Base-by-base conservation (phyloP, 1,139 yeast genomes). In the Magnusiomyces paraingens region DNA sequence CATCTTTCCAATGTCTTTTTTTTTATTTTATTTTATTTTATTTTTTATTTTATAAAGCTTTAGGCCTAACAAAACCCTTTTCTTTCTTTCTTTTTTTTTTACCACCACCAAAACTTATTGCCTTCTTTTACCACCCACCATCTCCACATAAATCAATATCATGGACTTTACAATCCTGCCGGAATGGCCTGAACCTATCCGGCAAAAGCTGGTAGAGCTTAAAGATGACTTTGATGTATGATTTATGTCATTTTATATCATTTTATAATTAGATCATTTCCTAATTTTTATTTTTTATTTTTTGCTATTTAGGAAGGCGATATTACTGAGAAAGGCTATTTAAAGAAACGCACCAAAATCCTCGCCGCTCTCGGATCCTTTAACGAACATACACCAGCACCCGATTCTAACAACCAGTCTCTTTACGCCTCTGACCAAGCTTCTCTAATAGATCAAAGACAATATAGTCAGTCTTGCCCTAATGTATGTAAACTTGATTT, bases 301-400 rank as follows among this genome's bases (percentile, higher is more conserved):
- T 41, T 17, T 41, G 14, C 21, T n/a, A n/a, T 44, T 17, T 51
- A 78, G 60, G 87, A 84, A 47, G 90, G 87, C 1, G 83, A 82
- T 56, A 71, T 84, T 55, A 84, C 90, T 0, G 81, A 77, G 52
- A 84, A 83, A 64, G 90, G 91, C 1, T 84, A 82, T 63, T 70
- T 73, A 46, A 82, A 79, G 60, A 82, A 81, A 57, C 70, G 86
- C 52, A 76, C 75, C 44, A 73, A 70, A 56, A 61, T 81, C n/a
- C 63, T 80, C 29, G 66, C 72, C 1, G 62, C 63, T 15, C 61
- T 49, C 42, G 54, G 22, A 52, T 55, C 39, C 55, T 52, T 48
- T 26, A 40, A 4, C 32, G 32, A 26, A 39, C 21, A 18, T 26
- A 4, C 4, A 26, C 8, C 32, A 4, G 32, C 4, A 26, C 8